These are phyloP conservation scores for Austroboletus eburneus DNA, from an alignment of 768 basidiomycete species.

Conservation along the genomic window DNA sequence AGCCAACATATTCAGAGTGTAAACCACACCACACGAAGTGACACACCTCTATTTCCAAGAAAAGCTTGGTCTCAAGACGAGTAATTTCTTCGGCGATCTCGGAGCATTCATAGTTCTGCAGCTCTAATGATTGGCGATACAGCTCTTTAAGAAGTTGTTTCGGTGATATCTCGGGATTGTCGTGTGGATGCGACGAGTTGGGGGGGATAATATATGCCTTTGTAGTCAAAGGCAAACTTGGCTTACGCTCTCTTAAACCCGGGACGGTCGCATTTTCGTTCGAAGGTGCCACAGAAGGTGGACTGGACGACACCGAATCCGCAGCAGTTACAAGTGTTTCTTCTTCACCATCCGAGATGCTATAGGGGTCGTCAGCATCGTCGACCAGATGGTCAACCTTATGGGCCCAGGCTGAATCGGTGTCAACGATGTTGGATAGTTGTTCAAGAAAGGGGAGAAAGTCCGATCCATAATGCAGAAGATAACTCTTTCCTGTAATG, in stretches of 20 bases:
- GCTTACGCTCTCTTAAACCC: slow-evolving; percentile 56
- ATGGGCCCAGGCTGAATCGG: slow-evolving; percentile 71
- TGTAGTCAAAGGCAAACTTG: slow-evolving; percentile 56
- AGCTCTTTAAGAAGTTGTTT: slow-evolving; percentile 65
- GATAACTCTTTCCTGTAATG: slow-evolving; percentile 73
- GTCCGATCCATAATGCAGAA: slow-evolving; percentile 81
- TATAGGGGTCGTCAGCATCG: slow-evolving; percentile 62
- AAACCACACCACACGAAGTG: background rate
- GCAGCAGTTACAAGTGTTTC: slow-evolving; percentile 32
- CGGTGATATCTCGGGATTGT: slow-evolving; percentile 38
- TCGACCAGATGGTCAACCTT: slow-evolving; percentile 54
- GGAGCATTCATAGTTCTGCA: slow-evolving; percentile 52
- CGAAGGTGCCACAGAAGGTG: slow-evolving; percentile 18
- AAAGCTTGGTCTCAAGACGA: slow-evolving; percentile 61
- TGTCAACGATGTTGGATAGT: slow-evolving; percentile 58
- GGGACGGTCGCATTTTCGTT: slow-evolving; percentile 22
- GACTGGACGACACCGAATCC: slow-evolving; percentile 28
- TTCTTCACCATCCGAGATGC: slow-evolving; percentile 50
- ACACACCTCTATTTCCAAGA: slow-evolving; percentile 72
- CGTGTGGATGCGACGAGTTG: slow-evolving; percentile 26
- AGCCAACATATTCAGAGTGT: background rate
- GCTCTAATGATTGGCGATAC: slow-evolving; percentile 50
- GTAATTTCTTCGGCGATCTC: slow-evolving; percentile 88
- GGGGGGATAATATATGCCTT: slow-evolving; percentile 40
- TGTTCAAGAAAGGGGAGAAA: slow-evolving; percentile 76